Conservation (phyloP, 257 asterid genomes). For the Agastache rugosa region DNA sequence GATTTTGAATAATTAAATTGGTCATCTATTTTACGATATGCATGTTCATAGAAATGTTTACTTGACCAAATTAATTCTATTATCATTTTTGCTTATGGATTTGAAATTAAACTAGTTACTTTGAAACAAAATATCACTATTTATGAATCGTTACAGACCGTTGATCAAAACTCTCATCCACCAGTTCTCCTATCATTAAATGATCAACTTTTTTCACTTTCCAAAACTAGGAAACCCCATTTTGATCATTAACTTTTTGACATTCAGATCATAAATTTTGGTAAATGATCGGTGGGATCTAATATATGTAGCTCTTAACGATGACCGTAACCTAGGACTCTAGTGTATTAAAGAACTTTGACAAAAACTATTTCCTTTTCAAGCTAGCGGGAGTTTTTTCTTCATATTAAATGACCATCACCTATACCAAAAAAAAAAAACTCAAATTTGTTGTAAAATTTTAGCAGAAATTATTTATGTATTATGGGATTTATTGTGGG, state of each 20-base stretch:
- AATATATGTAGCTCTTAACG: background rate
- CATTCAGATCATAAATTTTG: background rate
- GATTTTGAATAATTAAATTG: background rate
- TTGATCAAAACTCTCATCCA: background rate
- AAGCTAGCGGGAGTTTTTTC: background rate
- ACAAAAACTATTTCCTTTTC: slow-evolving; percentile 15
- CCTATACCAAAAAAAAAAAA: background rate
- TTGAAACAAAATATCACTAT: too few species aligned
- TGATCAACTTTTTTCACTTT: slow-evolving; percentile 1
- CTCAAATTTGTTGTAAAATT: background rate
- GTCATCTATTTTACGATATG: background rate
- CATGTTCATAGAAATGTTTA: background rate
- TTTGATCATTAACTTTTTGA: slow-evolving; percentile 12
- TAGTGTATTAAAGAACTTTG: slow-evolving; percentile 24
- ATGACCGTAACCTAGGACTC: slow-evolving; percentile 13
- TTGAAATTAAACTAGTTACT: background rate
- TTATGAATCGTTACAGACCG: too few species aligned
- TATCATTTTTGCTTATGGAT: background rate
- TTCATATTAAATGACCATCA: slow-evolving; percentile 15
- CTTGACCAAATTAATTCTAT: background rate
- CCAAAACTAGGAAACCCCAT: background rate
- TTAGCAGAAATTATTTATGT: background rate
- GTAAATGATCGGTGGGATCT: slow-evolving; percentile 12
- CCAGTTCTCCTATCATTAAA: slow-evolving; percentile 1
- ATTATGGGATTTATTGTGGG: background rate